phyloP scores from a whole-genome alignment of 805 yeast species.

The Pichia phayaonensis region DNA sequence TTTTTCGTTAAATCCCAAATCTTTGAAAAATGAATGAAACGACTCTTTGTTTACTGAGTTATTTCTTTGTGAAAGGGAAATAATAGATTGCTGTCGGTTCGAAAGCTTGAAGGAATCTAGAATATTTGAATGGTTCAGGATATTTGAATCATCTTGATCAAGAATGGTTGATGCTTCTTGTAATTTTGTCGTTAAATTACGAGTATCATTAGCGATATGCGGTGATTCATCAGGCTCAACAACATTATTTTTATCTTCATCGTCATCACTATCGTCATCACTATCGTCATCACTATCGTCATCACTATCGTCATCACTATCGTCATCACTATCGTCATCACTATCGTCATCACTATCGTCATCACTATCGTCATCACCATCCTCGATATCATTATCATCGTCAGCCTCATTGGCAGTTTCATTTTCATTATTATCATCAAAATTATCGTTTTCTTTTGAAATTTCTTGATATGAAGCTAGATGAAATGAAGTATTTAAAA shows the following conservation, averaged over 20 bases:
- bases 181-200: slow-evolving; percentile 1
- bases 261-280: neutral
- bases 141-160: neutral
- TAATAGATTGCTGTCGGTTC: neutral
- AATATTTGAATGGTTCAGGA: neutral
- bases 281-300: neutral
- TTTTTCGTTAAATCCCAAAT: neutral
- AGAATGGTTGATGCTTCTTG: slow-evolving; percentile 5
- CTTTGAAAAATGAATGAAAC: neutral
- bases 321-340: slow-evolving; percentile 3
- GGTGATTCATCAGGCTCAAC: neutral
- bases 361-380: slow-evolving; percentile 7
- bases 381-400: neutral
- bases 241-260: neutral
- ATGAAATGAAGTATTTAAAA: neutral
- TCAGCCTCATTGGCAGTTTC: neutral
- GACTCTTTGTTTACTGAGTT: neutral
- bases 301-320: neutral
- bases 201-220: neutral
- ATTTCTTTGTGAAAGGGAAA: neutral
- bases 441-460: neutral
- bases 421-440: neutral
- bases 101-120: neutral
- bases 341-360: neutral
- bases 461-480: neutral